phyloP scores from a whole-genome alignment of 495 filamentous ascomycete genomes.

The Aspergillus coremiiformis region DNA sequence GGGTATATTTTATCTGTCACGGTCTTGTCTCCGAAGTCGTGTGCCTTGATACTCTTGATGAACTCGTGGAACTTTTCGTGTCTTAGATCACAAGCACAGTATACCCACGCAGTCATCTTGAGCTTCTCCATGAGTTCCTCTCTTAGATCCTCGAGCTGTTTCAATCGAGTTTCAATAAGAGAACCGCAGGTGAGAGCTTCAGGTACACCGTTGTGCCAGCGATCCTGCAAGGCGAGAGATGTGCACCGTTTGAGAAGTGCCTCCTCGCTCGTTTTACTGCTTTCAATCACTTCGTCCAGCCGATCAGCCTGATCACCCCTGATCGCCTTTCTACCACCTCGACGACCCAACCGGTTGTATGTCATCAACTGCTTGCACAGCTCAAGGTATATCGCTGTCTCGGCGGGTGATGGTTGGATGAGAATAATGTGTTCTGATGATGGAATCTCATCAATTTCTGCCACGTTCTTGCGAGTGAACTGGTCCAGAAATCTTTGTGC shows the following conservation, averaged over 20 bases:
- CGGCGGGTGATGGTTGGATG: conserved; percentile 30
- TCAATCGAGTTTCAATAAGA: conserved; percentile 18
- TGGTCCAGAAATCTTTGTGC: conserved; percentile 48
- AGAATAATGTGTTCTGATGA: conserved; percentile 30
- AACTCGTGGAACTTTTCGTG: conserved; percentile 20
- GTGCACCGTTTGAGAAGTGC: conserved; percentile 43
- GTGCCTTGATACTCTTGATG: conserved; percentile 12
- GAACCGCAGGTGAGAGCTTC: conserved; percentile 15
- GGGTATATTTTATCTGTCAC: conserved; percentile 12
- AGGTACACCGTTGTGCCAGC: conserved; percentile 9
- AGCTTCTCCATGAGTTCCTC: conserved; percentile 20
- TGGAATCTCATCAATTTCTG: conserved; percentile 40
- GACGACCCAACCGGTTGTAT: conserved; percentile 35
- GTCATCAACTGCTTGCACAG: conserved; percentile 38
- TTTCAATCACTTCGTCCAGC: conserved; percentile 37
- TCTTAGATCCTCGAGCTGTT: conserved; percentile 24
- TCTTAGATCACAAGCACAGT: conserved; percentile 10
- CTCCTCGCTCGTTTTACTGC: conserved; percentile 35
- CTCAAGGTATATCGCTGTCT: conserved; percentile 40
- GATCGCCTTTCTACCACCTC: conserved; percentile 22
- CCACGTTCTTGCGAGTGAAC: conserved; percentile 47
- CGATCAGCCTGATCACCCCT: conserved; percentile 31
- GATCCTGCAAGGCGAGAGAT: conserved; percentile 15
- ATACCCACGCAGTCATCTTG: conserved; percentile 32
- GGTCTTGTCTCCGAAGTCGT: conserved; percentile 22